A percentile compares a stretch with the other conserved stretches of the same genome.
These are phyloP conservation scores for Colletotrichum abscissum DNA, from an alignment of 2,329 filamentous ascomycete species.

Conservation along the genomic window DNA sequence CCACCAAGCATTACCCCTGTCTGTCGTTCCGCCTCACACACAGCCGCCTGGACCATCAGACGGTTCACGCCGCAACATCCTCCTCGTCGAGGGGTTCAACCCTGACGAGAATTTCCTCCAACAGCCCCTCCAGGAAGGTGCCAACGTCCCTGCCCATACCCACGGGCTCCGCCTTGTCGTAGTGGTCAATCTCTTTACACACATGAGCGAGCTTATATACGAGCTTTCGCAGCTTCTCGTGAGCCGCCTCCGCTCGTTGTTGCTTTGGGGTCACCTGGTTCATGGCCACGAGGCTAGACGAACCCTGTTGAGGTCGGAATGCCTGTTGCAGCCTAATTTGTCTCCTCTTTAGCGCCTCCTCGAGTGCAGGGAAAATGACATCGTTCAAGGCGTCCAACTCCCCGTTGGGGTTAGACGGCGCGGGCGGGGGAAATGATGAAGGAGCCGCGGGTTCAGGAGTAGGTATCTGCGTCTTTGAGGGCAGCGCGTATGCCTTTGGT, in stretches of 20 bases:
- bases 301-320: constrained; percentile 52
- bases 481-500: constrained; percentile 40
- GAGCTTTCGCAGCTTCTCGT: constrained; percentile 84
- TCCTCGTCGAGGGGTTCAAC: constrained; percentile 89
- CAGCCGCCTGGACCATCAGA: constrained; percentile 22
- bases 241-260: constrained; percentile 76
- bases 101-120: constrained; percentile 93
- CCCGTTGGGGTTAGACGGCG: constrained; percentile 68
- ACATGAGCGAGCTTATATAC: constrained; percentile 85
- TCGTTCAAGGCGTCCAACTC: constrained; percentile 89
- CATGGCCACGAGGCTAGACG: constrained; percentile 44
- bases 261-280: constrained; percentile 69
- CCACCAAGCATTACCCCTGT: constrained; percentile 5
- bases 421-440: constrained; percentile 66
- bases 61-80: constrained; percentile 47
- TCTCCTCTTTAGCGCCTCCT: constrained; percentile 88
- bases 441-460: constrained; percentile 49
- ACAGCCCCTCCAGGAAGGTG: constrained; percentile 88
- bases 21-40: constrained; percentile 17
- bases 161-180: constrained; percentile 86
- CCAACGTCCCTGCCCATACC: constrained; percentile 93
- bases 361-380: constrained; percentile 92
- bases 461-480: constrained; percentile 46
- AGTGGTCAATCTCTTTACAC: constrained; percentile 90
- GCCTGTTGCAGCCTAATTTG: constrained; percentile 69